These are phyloP conservation scores for Penicillium tannophilum DNA, from an alignment of 495 filamentous ascomycete genomes.

Conservation along the genomic window DNA sequence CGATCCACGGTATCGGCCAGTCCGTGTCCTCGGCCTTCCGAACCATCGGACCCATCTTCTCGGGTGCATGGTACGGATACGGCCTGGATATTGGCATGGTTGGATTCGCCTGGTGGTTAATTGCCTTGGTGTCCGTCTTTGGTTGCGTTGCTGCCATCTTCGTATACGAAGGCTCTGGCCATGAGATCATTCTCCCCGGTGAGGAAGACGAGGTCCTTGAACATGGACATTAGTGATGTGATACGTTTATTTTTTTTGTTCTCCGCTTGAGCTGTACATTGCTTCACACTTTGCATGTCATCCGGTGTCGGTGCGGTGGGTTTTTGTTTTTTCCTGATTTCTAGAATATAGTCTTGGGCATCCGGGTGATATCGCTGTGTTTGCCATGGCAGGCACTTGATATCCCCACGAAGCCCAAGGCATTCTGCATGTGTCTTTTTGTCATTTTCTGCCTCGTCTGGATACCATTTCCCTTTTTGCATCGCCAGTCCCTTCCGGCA, in stretches of 20 bases:
- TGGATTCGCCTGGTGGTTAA: constrained; percentile 76
- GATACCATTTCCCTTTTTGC: constrained; percentile 27
- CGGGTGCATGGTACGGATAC: constrained; percentile 70
- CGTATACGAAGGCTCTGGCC: constrained; percentile 73
- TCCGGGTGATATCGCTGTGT: background rate
- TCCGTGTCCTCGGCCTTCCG: constrained; percentile 69
- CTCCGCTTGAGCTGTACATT: constrained; percentile 25
- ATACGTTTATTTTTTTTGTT: constrained; percentile 18
- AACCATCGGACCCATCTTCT: constrained; percentile 73
- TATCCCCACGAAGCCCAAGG: constrained; percentile 5
- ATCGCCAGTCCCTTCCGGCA: constrained; percentile 17
- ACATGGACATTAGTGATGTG: constrained; percentile 24
- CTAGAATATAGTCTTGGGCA: background rate
- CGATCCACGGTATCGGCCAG: constrained; percentile 80
- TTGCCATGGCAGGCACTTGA: background rate
- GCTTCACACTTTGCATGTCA: constrained; percentile 30
- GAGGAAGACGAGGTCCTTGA: constrained; percentile 58
- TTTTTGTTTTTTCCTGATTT: constrained; percentile 10
- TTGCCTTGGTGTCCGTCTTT: constrained; percentile 63
- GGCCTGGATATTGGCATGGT: constrained; percentile 71
- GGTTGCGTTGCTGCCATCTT: constrained; percentile 64
- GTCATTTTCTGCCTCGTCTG: constrained; percentile 22
- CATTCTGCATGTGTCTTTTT: constrained; percentile 11
- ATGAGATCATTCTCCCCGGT: constrained; percentile 69
- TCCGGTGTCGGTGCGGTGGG: constrained; percentile 23